These are phyloP conservation scores for Rosellinia necatrix DNA, from an alignment of 2,329 filamentous ascomycete species.

Conservation along the genomic window DNA sequence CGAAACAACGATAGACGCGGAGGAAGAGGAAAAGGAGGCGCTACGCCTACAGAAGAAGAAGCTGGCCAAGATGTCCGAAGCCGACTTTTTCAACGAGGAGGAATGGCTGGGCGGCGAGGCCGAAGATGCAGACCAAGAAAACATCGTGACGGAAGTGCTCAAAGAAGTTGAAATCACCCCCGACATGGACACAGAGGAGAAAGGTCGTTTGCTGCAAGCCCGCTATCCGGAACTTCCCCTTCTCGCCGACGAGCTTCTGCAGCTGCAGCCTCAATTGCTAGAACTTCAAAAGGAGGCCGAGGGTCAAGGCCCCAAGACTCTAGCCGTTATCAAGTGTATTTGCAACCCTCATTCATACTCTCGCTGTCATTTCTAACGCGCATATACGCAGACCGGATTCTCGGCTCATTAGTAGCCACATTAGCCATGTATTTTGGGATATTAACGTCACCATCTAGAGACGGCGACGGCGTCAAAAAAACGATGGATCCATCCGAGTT, in stretches of 20 bases:
- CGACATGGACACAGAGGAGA: conserved; percentile 76
- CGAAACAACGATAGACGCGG: conserved; percentile 59
- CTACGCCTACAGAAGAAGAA: conserved; percentile 89
- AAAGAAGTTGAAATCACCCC: conserved; percentile 81
- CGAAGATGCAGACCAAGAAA: conserved; percentile 54
- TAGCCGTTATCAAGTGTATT: conserved; percentile 67
- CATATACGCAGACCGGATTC: conserved; percentile 59
- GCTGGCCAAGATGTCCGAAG: conserved; percentile 83
- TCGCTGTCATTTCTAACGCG: neutral
- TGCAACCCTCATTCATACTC: neutral
- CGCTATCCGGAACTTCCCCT: conserved; percentile 93
- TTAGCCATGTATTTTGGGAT: conserved; percentile 94
- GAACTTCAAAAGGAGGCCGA: conserved; percentile 63
- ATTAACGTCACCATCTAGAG: conserved; percentile 77
- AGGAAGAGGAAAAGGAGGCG: conserved; percentile 92
- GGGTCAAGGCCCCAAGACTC: conserved; percentile 53
- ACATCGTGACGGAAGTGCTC: conserved; percentile 82
- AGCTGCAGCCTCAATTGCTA: conserved; percentile 69
- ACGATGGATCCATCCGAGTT: conserved; percentile 78
- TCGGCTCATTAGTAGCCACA: conserved; percentile 84
- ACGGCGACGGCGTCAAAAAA: conserved; percentile 56
- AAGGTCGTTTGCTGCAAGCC: conserved; percentile 73
- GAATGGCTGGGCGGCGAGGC: conserved; percentile 74
- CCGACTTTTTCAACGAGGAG: conserved; percentile 90
- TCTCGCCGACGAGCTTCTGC: conserved; percentile 77